Evolutionary conservation across 1,284 basidiomycete genomes (phyloP).

Genomic region (Chondrostereum purpureum): DNA sequence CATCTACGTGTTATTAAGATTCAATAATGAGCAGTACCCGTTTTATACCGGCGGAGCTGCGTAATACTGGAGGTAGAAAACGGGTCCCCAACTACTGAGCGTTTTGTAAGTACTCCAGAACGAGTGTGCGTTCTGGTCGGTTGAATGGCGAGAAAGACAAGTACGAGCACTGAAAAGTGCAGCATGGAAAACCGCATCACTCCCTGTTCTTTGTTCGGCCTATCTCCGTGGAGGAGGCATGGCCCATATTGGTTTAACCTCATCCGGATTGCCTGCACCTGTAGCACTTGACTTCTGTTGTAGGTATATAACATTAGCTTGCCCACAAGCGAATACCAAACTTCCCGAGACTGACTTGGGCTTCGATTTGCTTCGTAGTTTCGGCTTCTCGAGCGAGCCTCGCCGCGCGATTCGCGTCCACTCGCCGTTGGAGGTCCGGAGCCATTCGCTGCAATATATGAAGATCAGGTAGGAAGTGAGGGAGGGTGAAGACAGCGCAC

Average conservation of each 20-base stretch:
- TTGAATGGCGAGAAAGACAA: no score
- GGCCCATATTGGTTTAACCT: constrained; percentile 47
- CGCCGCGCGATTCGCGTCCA: constrained; percentile 54
- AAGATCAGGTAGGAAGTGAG: constrained; percentile 1
- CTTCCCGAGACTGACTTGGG: constrained; percentile 59
- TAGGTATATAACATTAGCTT: constrained; percentile 8
- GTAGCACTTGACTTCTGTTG: background rate
- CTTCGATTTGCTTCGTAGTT: constrained; percentile 43
- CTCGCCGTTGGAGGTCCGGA: constrained; percentile 60
- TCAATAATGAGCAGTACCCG: no score
- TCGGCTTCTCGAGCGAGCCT: constrained; percentile 51
- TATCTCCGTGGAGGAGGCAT: no score
- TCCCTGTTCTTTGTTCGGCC: constrained; percentile 12
- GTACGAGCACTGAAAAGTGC: no score
- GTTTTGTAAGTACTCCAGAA: no score
- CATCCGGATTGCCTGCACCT: constrained; percentile 31
- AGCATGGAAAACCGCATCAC: no score
- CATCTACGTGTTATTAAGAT: no score
- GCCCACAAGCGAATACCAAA: no score
- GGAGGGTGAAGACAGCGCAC: constrained; percentile 28
- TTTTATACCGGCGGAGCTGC: no score
- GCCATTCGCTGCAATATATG: constrained; percentile 45
- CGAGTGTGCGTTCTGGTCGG: no score
- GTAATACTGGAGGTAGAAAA: no score
- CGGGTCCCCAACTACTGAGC: no score